Percentiles rank a stretch among this genome's conserved stretches.
Conservation (phyloP, 805 yeast genomes). For the Pichia phayaonensis region DNA sequence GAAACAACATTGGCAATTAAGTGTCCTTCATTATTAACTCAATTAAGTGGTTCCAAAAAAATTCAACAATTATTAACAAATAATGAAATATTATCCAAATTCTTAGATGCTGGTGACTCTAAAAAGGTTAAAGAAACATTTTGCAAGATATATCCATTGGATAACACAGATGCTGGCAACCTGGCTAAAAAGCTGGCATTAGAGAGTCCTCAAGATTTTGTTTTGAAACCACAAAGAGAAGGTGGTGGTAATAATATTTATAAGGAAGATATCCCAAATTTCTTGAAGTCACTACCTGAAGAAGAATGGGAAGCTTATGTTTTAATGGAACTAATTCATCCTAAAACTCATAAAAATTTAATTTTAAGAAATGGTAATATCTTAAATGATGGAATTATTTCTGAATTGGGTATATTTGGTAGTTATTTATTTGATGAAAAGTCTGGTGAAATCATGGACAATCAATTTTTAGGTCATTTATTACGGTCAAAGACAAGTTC, state of each 20-base stretch:
- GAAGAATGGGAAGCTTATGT: constrained; percentile 85
- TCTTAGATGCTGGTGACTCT: constrained; percentile 18
- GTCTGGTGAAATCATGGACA: constrained; percentile 46
- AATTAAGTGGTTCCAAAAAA: constrained; percentile 88
- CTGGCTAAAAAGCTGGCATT: constrained; percentile 61
- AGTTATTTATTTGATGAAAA: constrained; percentile 65
- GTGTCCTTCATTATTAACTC: constrained; percentile 86
- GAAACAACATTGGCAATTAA: constrained; percentile 79
- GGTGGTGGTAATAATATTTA: constrained; percentile 98
- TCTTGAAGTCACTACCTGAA: constrained; percentile 51
- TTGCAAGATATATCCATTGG: constrained; percentile 84
- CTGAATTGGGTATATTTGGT: constrained; percentile 92
- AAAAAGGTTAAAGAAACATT: constrained; percentile 47
- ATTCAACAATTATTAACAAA: constrained; percentile 82
- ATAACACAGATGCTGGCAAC: constrained; percentile 54
- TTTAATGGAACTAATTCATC: constrained; percentile 86
- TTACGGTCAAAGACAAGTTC: constrained; percentile 81
- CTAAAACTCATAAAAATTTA: constrained; percentile 60
- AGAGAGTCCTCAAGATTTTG: constrained; percentile 61
- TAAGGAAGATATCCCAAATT: constrained; percentile 74
- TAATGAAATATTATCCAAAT: constrained; percentile 37
- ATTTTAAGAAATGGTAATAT: constrained; percentile 62
- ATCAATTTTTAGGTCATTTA: constrained; percentile 75
- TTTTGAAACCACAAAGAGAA: constrained; percentile 95
- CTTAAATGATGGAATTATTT: constrained; percentile 65